These are phyloP conservation scores for Alternaria alternata DNA, from an alignment of 2,329 filamentous ascomycete species.

Conservation along the genomic window DNA sequence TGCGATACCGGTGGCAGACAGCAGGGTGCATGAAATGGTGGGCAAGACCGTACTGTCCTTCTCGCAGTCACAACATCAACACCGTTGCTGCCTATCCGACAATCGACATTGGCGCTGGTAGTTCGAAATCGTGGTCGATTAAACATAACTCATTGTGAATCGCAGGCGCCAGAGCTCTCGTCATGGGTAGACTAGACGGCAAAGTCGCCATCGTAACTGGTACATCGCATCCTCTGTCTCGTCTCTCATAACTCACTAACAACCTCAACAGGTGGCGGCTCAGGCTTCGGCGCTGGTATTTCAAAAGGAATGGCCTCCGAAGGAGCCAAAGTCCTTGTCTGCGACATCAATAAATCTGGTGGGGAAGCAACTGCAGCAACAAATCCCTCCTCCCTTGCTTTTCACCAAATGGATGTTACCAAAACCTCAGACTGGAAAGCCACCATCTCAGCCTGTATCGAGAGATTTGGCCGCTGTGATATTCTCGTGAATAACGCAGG, in stretches of 20 bases:
- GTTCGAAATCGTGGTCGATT: neutral
- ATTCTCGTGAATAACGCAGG: slow-evolving; percentile 70
- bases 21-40: neutral
- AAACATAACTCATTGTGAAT: neutral
- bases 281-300: slow-evolving; percentile 71
- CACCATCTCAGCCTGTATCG: slow-evolving; percentile 62
- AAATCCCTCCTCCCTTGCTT: slow-evolving; percentile 44
- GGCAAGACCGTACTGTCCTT: neutral
- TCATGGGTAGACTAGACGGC: slow-evolving; percentile 56
- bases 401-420: slow-evolving; percentile 61
- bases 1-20: slow-evolving; percentile 2
- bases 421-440: slow-evolving; percentile 60
- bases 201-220: slow-evolving; percentile 67
- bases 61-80: slow-evolving; percentile 8
- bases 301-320: slow-evolving; percentile 66
- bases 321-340: slow-evolving; percentile 68
- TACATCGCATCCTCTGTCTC: slow-evolving; percentile 26
- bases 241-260: slow-evolving; percentile 9
- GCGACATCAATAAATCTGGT: slow-evolving; percentile 65
- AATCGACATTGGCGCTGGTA: neutral
- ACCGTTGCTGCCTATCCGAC: neutral
- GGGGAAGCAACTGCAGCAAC: slow-evolving; percentile 60
- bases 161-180: slow-evolving; percentile 3
- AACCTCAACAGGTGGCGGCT: slow-evolving; percentile 60
- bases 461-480: slow-evolving; percentile 64